Conservation (phyloP, 176 grass and related monocot species). For the Aegilops sharonensis region DNA sequence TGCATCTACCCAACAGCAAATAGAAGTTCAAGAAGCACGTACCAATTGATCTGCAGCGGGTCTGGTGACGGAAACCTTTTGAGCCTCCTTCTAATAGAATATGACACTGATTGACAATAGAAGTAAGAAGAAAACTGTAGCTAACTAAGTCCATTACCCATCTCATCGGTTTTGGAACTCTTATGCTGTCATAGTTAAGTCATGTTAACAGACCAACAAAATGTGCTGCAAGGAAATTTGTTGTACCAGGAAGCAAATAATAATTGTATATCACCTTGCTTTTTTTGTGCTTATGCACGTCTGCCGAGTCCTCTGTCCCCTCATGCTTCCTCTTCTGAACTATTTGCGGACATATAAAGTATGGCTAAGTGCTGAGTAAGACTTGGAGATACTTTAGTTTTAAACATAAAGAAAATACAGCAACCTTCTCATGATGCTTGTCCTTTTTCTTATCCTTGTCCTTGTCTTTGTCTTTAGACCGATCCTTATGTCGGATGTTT, state of each 20-base stretch:
- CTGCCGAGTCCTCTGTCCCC: conserved; percentile 41
- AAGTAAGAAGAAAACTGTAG: conserved; percentile 11
- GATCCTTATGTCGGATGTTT: conserved; percentile 95
- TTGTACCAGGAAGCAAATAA: conserved; percentile 17
- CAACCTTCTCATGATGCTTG: conserved; percentile 88
- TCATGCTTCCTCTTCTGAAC: conserved; percentile 67
- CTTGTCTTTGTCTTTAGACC: conserved; percentile 67
- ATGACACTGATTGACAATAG: conserved; percentile 24
- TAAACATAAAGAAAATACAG: conserved; percentile 5
- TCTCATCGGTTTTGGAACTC: conserved; percentile 58
- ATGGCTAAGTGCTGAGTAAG: neutral
- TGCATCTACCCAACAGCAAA: neutral
- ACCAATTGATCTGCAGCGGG: conserved; percentile 5
- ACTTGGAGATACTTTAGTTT: neutral
- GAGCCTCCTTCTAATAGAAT: conserved; percentile 7
- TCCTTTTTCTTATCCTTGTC: conserved; percentile 92
- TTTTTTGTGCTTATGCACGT: conserved; percentile 71
- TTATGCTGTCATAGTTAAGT: conserved; percentile 41
- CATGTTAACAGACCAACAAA: conserved; percentile 14
- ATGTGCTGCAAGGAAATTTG: neutral
- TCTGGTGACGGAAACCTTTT: conserved; percentile 15
- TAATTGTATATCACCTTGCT: conserved; percentile 48
- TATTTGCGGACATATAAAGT: conserved; percentile 16
- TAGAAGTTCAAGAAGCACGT: conserved; percentile 21
- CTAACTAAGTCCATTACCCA: conserved; percentile 44